phyloP scores from a whole-genome alignment of 345 rosid genomes.

The Linum tenue region DNA sequence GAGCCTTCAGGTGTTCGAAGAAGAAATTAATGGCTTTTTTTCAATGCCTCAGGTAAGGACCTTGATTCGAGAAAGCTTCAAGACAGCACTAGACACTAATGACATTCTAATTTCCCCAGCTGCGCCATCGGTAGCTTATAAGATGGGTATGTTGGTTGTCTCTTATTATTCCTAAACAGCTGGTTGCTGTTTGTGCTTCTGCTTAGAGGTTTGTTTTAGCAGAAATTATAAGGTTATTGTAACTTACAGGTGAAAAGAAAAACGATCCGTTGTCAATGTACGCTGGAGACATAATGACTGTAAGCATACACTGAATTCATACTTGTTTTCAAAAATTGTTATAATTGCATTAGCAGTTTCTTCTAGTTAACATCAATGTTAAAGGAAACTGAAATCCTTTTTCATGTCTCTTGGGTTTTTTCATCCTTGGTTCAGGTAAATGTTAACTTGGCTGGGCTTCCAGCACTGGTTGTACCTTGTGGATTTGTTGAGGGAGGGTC shows the following conservation, averaged over 20 bases:
- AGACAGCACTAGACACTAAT: constrained; percentile 55
- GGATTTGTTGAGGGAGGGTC: constrained; percentile 77
- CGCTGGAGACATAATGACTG: constrained; percentile 93
- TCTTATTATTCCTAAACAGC: background rate
- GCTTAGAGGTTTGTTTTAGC: background rate
- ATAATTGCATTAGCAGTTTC: background rate
- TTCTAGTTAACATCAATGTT: background rate
- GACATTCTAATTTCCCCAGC: constrained; percentile 88
- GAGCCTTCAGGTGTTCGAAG: constrained; percentile 11
- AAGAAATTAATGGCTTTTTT: constrained; percentile 19
- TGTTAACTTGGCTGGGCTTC: constrained; percentile 84
- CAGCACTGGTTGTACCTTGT: constrained; percentile 87
- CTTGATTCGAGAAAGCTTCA: constrained; percentile 54
- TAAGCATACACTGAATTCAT: constrained; percentile 18
- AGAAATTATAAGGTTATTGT: constrained; percentile 2
- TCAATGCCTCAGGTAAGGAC: constrained; percentile 64
- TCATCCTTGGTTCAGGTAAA: constrained; percentile 53
- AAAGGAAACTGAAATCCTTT: background rate
- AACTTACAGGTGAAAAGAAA: constrained; percentile 67
- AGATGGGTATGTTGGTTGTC: constrained; percentile 44
- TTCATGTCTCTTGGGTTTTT: constrained; percentile 6
- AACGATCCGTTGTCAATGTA: constrained; percentile 91
- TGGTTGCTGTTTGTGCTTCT: background rate
- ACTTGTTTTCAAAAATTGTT: background rate
- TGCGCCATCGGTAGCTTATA: constrained; percentile 86